phyloP scores from a whole-genome alignment of 2,329 filamentous ascomycete genomes.

The Pseudogymnoascus sp. region DNA sequence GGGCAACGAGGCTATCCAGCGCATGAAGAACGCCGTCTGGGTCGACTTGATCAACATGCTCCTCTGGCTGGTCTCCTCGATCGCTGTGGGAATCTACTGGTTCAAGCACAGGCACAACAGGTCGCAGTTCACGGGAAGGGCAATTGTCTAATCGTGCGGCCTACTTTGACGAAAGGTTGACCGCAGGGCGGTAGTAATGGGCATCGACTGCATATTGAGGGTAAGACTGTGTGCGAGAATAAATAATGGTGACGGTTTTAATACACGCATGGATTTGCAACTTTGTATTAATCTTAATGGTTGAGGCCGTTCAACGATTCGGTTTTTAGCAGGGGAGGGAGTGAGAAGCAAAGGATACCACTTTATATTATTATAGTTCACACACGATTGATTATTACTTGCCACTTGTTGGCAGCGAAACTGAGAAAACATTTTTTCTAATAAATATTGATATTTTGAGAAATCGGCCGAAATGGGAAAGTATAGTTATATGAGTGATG shows the following conservation, averaged over 20 bases:
- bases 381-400: background rate
- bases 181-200: constrained; percentile 4
- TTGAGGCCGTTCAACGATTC: background rate
- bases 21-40: constrained; percentile 86
- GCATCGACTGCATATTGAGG: background rate
- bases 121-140: constrained; percentile 51
- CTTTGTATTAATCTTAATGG: background rate
- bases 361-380: constrained; percentile 9
- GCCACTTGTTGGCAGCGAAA: background rate
- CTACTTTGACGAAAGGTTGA: background rate
- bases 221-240: background rate
- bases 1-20: constrained; percentile 52
- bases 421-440: background rate
- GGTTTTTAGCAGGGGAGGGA: background rate
- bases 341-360: background rate
- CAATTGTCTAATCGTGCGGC: constrained; percentile 35
- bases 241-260: background rate
- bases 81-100: constrained; percentile 50
- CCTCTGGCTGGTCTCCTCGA: constrained; percentile 62
- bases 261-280: constrained; percentile 1
- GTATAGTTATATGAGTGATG: background rate
- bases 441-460: background rate
- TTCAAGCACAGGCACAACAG: constrained; percentile 44
- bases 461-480: background rate
- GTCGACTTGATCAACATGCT: constrained; percentile 66